Conservation (phyloP, 306 rosid species). For the Citrullus amarus region DNA sequence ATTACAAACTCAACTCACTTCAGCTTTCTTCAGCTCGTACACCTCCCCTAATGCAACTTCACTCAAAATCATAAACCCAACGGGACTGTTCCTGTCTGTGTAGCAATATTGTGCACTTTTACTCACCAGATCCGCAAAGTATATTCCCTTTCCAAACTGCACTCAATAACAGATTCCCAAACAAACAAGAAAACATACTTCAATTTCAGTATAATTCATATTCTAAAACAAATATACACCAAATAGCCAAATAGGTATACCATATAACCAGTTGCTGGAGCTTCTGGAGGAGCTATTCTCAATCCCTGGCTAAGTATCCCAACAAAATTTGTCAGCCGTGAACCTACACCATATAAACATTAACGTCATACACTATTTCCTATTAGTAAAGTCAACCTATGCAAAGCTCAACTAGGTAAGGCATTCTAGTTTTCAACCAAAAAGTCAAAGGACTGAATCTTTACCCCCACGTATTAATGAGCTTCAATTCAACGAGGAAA, state of each 20-base stretch:
- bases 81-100: conserved; percentile 79
- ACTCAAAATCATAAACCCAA: conserved; percentile 83
- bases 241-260: conserved; percentile 20
- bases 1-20: conserved; percentile 28
- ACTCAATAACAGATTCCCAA: background rate
- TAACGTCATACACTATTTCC: background rate
- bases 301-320: conserved; percentile 96
- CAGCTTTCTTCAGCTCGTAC: conserved; percentile 74
- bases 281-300: conserved; percentile 98
- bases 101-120: conserved; percentile 98
- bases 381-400: background rate
- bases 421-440: background rate
- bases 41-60: conserved; percentile 91
- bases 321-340: conserved; percentile 83
- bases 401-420: background rate
- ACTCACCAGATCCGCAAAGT: conserved; percentile 90
- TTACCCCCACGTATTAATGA: too few species aligned
- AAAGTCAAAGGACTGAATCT: background rate
- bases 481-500: too few species aligned
- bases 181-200: background rate
- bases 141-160: conserved; percentile 94
- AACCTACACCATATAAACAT: conserved; percentile 37
- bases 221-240: background rate
- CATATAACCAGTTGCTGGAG: conserved; percentile 98
- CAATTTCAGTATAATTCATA: background rate